Conservation (phyloP, 768 basidiomycete genomes). For the Xerocomellus intermedius region DNA sequence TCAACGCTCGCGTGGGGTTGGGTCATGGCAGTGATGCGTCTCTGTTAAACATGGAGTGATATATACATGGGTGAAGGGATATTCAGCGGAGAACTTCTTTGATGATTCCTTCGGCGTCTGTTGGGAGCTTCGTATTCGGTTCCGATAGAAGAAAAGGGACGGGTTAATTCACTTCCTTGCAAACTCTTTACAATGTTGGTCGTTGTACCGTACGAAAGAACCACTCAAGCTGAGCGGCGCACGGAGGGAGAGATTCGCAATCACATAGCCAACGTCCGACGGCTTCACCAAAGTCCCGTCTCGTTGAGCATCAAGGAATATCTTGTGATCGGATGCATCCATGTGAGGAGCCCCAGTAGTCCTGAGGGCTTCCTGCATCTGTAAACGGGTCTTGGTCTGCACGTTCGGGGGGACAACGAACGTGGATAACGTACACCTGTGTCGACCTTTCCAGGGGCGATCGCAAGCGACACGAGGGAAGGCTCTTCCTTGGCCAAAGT, state of each 20-base stretch:
- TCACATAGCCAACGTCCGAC: slow-evolving; percentile 71
- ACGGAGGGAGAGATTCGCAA: slow-evolving; percentile 69
- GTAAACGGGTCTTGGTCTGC: slow-evolving; percentile 1
- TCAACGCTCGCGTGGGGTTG: slow-evolving; percentile 2
- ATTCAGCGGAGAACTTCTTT: slow-evolving; percentile 5
- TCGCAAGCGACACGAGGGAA: slow-evolving; percentile 66
- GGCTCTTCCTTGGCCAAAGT: slow-evolving; percentile 85
- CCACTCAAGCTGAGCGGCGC: slow-evolving; percentile 68
- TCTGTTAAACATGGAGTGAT: background rate
- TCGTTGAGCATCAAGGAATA: slow-evolving; percentile 55
- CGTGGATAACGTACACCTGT: slow-evolving; percentile 54
- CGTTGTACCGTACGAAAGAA: slow-evolving; percentile 79
- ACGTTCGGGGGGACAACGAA: background rate
- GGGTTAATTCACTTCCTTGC: slow-evolving; percentile 30
- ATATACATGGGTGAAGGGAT: background rate
- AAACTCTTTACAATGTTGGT: slow-evolving; percentile 62
- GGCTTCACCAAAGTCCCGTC: slow-evolving; percentile 75
- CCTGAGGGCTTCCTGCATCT: slow-evolving; percentile 74
- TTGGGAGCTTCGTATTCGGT: slow-evolving; percentile 17
- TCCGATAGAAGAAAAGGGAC: slow-evolving; percentile 10
- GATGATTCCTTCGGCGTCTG: slow-evolving; percentile 11
- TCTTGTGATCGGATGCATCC: slow-evolving; percentile 50
- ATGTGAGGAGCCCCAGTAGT: slow-evolving; percentile 51
- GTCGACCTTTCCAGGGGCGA: slow-evolving; percentile 88
- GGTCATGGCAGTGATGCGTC: slow-evolving; percentile 11